Percentiles rank a stretch among this genome's conserved stretches.
Conservation (phyloP, 495 filamentous ascomycete genomes). For the Opeltia flavorubescens region DNA sequence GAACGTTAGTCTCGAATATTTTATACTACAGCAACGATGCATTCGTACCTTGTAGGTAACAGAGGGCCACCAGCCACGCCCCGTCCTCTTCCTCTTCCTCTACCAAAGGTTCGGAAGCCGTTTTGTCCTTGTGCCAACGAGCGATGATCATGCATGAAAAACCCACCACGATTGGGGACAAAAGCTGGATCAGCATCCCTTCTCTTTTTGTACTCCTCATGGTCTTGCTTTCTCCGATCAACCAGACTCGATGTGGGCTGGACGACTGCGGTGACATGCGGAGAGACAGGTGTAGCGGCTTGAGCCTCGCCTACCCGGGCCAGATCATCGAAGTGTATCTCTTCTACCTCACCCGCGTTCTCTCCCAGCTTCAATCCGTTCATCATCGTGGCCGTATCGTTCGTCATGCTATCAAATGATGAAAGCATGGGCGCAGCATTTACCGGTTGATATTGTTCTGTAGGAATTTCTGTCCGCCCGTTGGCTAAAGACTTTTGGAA, state of each 20-base stretch:
- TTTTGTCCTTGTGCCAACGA: slow-evolving; percentile 60
- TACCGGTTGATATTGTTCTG: slow-evolving; percentile 19
- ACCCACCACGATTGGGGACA: slow-evolving; percentile 85
- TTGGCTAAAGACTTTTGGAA: slow-evolving; percentile 23
- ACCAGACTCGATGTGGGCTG: slow-evolving; percentile 34
- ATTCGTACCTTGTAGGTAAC: slow-evolving; percentile 42
- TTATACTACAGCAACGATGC: not conserved
- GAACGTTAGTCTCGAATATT: slow-evolving; percentile 11
- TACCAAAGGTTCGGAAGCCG: slow-evolving; percentile 56
- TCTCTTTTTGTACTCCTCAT: slow-evolving; percentile 79
- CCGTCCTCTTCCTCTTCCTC: slow-evolving; percentile 41
- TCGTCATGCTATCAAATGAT: slow-evolving; percentile 20
- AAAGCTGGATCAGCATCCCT: slow-evolving; percentile 84
- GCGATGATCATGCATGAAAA: slow-evolving; percentile 95
- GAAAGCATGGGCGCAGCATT: slow-evolving; percentile 9
- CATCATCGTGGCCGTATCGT: slow-evolving; percentile 82
- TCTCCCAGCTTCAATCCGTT: slow-evolving; percentile 61
- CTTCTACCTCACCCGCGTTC: slow-evolving; percentile 35
- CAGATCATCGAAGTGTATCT: slow-evolving; percentile 54
- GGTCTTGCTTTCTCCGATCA: slow-evolving; percentile 65
- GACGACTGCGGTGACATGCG: slow-evolving; percentile 12
- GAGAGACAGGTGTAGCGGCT: slow-evolving; percentile 21
- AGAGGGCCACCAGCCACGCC: slow-evolving; percentile 42
- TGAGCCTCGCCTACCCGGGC: slow-evolving; percentile 16
- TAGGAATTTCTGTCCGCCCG: slow-evolving; percentile 27